Base-by-base conservation (phyloP, 2,329 filamentous ascomycete genomes). In the Shiraia sp. region DNA sequence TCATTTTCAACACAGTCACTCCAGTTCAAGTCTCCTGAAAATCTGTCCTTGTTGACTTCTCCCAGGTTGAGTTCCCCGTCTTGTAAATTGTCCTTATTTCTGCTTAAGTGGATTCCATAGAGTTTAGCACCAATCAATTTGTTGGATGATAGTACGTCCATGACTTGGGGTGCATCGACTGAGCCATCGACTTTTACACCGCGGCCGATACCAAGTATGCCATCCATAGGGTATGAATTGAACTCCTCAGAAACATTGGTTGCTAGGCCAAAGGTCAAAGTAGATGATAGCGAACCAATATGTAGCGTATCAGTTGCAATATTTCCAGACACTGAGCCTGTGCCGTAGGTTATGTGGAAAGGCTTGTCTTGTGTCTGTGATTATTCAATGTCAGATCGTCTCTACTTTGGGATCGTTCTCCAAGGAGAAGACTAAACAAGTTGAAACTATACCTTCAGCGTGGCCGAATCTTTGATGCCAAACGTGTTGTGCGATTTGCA, bases 21-120 rank as follows among this genome's bases (percentile, higher is more conserved):
- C 65, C 90, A 95, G 1, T 76, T 75, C 28, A 95, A 78, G 25
- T 83, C 75, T 2, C 88, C 88, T 1, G 73, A 78, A 57, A 82
- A 91, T 51, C 85, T 85, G 39, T 76, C 75, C 1, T 74, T 71
- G 68, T 96, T 86, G 15, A 83, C 74, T 5, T 76, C 79, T 3
- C 90, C 90, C 60, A 96, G 87, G 27, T 82, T 87, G 49, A 95
- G 78, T 55, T 90, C 86, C 9, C 90, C 90, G 45, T 86, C 80
- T 57, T 86, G 87, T 3, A 65, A 25, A 0, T 81, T 81, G 58
- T 92, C 87, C 0, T 74, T 71, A 22, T 75, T 78, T 32, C 90
- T 82, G 53, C 83, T 83, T 13, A 96, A 72, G 41, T 83, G 83
- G 17, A 95, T 75, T 39, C 82, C 82, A 58, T 92, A 85, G 14